Percentiles rank a stretch among this genome's conserved stretches.
These are phyloP conservation scores for Smithsoniella earleae DNA, from an alignment of 163 green algal species.

Conservation along the genomic window DNA sequence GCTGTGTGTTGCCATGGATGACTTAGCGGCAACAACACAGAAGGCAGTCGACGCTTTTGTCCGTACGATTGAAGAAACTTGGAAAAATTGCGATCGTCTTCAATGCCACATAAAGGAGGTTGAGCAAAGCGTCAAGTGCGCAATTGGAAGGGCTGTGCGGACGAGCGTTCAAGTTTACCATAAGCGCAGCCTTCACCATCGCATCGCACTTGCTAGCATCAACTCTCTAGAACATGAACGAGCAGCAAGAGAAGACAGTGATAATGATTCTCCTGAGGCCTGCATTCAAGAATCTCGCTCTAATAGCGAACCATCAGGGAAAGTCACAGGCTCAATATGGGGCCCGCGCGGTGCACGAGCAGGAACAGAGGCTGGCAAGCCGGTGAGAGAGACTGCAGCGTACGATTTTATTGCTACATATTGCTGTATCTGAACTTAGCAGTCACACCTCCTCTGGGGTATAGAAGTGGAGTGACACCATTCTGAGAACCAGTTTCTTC, in stretches of 20 bases:
- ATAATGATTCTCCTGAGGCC: not conserved
- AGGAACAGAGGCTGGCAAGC: not conserved
- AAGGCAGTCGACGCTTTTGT: too few relatives aligned
- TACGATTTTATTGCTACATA: not conserved
- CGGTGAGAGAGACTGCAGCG: not conserved
- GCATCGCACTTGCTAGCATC: not conserved
- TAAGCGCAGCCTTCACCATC: not conserved
- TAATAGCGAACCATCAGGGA: not conserved
- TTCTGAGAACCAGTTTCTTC: too few relatives aligned
- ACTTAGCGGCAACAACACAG: too few relatives aligned
- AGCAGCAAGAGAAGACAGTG: not conserved
- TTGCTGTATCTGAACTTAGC: too few relatives aligned
- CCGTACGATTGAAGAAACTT: too few relatives aligned
- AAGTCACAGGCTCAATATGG: constrained; percentile 19
- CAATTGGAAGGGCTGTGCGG: not conserved
- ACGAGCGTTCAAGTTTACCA: not conserved
- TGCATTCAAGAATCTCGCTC: not conserved
- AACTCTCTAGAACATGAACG: not conserved
- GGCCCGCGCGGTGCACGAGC: constrained; percentile 13
- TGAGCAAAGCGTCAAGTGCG: not conserved
- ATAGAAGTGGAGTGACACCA: too few relatives aligned
- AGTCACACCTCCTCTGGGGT: too few relatives aligned
- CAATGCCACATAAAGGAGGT: too few relatives aligned
- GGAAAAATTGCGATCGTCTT: too few relatives aligned
- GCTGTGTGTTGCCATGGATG: too few relatives aligned